Base-by-base conservation (phyloP, 495 filamentous ascomycete genomes). In the Lepraria neglecta region DNA sequence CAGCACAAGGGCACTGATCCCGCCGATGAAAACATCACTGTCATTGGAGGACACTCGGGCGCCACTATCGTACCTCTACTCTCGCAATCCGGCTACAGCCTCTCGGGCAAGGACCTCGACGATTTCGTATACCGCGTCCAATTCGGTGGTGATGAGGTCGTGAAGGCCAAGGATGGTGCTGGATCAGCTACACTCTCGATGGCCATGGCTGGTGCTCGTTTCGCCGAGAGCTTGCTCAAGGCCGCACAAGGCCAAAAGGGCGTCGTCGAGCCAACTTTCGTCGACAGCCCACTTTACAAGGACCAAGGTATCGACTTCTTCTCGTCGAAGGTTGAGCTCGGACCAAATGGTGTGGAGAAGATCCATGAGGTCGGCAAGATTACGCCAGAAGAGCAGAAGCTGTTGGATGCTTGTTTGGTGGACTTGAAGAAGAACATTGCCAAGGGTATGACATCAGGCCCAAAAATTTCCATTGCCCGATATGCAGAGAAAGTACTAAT, bases 111-210 rank as follows among this genome's bases (percentile, higher is more conserved):
- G 70, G 76, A 82, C 70, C 84, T 84, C 51, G 85, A 87, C 65
- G 83, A 82, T 51, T 90, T 96, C 62, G 80, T 97, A 73, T 85
- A 92, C 74, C 92, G 94, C 72, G 95, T 98, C 69, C 94, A 98
- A 80, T 98, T 97, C 77, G 94, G 94, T 75, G 94, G 94, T 82
- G 94, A 98, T 75, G 94, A 98, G 84, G 94, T 98, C 65, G 94
- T 98, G 75, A 86, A 96, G 83, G 94, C 94, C 74, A 98, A 98
- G 86, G 91, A 90, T 74, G 94, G 94, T 77, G 91, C 92, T 70
- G 94, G 94, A 66, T 97, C 95, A 63, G 94, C 94, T 73, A 98
- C 94, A 63, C 87, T 98, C 63, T 96, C 91, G 75, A 98, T 98
- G 94, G 94, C 94, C 68, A 94, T 95, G 84, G 94, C 94, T 69